These are phyloP conservation scores for Chrysopogon serrulatus DNA, from an alignment of 176 grass and related monocot genomes.

Conservation along the genomic window DNA sequence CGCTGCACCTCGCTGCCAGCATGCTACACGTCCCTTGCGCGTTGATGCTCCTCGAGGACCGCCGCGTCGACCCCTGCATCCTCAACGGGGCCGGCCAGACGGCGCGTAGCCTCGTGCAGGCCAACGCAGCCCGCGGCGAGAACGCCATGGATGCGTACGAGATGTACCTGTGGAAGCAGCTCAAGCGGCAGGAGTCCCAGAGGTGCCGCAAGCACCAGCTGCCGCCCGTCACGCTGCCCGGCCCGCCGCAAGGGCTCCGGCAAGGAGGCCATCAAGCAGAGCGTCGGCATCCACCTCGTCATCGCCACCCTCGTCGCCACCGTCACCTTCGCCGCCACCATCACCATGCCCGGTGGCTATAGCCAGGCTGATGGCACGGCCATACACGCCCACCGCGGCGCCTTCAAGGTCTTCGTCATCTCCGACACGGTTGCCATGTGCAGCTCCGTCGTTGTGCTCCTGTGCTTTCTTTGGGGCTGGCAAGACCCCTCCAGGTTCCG, in stretches of 20 bases:
- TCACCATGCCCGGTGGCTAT: conserved; percentile 31
- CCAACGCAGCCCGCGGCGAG: not conserved
- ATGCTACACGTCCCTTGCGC: conserved; percentile 15
- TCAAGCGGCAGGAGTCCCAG: conserved; percentile 24
- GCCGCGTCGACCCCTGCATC: conserved; percentile 8
- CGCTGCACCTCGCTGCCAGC: conserved; percentile 45
- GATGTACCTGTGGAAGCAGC: conserved; percentile 29
- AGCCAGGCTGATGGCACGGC: not conserved
- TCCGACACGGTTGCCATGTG: too few relatives aligned
- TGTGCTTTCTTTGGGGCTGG: not conserved
- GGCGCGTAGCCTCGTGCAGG: conserved; percentile 7
- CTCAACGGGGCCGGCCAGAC: conserved; percentile 6
- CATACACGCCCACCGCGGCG: not conserved
- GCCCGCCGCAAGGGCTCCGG: not conserved
- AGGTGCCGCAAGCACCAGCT: conserved; percentile 20
- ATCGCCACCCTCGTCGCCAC: conserved; percentile 25
- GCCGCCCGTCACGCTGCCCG: not conserved
- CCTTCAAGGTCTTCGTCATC: too few relatives aligned
- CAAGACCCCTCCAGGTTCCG: not conserved
- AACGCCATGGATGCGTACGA: conserved; percentile 5
- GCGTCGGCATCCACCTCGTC: conserved; percentile 17
- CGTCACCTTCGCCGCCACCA: conserved; percentile 25
- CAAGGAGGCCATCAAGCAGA: conserved; percentile 4
- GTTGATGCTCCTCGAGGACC: too few relatives aligned
- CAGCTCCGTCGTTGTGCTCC: conserved; percentile 6